Evolutionary conservation across 140 eudicot species (phyloP).

Genomic region (Ambrosia hybrid): DNA sequence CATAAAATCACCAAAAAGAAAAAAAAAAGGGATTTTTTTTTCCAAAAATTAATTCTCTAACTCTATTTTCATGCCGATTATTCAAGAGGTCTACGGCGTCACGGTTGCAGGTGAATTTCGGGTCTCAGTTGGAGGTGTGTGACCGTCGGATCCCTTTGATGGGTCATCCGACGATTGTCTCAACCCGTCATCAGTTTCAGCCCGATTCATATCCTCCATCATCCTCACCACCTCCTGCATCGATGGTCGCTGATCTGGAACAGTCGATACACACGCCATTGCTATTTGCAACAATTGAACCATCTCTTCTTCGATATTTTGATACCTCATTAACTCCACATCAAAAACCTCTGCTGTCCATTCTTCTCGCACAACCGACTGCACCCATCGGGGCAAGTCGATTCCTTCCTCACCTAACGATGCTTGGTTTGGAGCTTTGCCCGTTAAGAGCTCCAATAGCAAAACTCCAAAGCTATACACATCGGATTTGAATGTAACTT

Average conservation of each 20-base stretch:
- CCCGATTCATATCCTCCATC: constrained; percentile 85
- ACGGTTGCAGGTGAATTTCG: neutral
- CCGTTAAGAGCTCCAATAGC: constrained; percentile 71
- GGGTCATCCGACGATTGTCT: constrained; percentile 78
- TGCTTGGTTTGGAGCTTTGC: constrained; percentile 85
- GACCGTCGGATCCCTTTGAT: constrained; percentile 12
- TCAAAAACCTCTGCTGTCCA: constrained; percentile 96
- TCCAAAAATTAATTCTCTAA: constrained; percentile 15
- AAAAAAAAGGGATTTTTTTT: neutral
- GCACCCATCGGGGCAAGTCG: constrained; percentile 92
- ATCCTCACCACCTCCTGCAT: constrained; percentile 86
- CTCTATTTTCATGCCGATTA: constrained; percentile 18
- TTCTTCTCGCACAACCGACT: constrained; percentile 78
- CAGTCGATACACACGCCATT: constrained; percentile 71
- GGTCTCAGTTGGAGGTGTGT: constrained; percentile 13
- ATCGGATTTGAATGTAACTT: constrained; percentile 68
- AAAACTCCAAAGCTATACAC: constrained; percentile 91
- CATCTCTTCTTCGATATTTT: constrained; percentile 84
- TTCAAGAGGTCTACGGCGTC: neutral
- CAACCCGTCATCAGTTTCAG: constrained; percentile 71
- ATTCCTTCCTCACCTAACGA: constrained; percentile 84
- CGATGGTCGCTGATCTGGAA: constrained; percentile 75
- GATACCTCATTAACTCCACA: constrained; percentile 81
- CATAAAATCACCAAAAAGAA: constrained; percentile 28
- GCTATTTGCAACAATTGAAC: constrained; percentile 91